Base-by-base conservation (phyloP, 495 filamentous ascomycete genomes). In the Aspergillus taichungensis region DNA sequence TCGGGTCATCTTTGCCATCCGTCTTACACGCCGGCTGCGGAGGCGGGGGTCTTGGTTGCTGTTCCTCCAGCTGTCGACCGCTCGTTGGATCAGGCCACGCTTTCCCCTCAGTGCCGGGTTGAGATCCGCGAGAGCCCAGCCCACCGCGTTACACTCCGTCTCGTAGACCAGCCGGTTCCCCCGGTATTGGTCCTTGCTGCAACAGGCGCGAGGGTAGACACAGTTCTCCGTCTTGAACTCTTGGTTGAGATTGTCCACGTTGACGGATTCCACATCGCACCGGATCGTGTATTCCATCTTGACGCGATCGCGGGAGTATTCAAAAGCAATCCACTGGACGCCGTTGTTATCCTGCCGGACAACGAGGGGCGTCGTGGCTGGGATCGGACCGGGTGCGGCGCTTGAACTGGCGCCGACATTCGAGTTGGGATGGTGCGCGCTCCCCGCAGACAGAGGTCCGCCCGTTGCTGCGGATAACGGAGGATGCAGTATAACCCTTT, bases 211-310 rank as follows among this genome's bases (percentile, higher is more conserved):
- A 0, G 92, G 92, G 55, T 98, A 98, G 8, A 98, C 92, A 66
- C 94, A 97, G 68, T 98, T 98, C 60, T 94, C 90, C 6, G 84
- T 86, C 71, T 94, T 95, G 79, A 97, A 97, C 41, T 96, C 89
- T 52, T 76, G 72, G 49, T 76, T 76, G 28, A 98, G 78, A 35
- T 76, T 81, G 40, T 96, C 89, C 40, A 91, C 86, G 60, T 88
- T 88, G 36, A 98, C 88, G 1, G 90, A 95, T 67, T 96, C 92
- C 14, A 97, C 92, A 55, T 98, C 92, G 58, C 92, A 98, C 30
- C 92, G 84, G 58, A 98, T 98, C 0, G 89, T 95, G 64, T 98
- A 98, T 62, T 95, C 92, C 88, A 96, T 95, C 78, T 98, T 98
- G 51, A 98, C 89, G 28, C 92, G 76, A 61, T 98, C 92, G 24